Evolutionary conservation across 2,329 filamentous ascomycete genomes (phyloP).

Genomic region (Amauroascus verrucosus): DNA sequence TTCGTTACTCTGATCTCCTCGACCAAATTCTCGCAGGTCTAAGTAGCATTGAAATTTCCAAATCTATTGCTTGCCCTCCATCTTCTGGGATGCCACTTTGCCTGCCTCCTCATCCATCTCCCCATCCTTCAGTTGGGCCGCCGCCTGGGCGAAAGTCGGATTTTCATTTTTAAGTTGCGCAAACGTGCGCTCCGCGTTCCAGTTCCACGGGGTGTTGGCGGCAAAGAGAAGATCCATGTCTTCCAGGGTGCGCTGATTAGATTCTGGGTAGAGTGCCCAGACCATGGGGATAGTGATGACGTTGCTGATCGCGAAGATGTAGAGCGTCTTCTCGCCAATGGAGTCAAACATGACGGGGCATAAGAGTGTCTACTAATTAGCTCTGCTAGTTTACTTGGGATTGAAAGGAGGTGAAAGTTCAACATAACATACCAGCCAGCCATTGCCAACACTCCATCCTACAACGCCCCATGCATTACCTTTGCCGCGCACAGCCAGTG

Average conservation of each 20-base stretch:
- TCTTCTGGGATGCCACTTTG: background rate
- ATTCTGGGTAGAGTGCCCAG: slow-evolving; percentile 65
- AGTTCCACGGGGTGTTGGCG: slow-evolving; percentile 55
- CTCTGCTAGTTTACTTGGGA: no score
- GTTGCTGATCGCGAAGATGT: slow-evolving; percentile 62
- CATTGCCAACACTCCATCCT: slow-evolving; percentile 66
- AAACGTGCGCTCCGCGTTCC: slow-evolving; percentile 60
- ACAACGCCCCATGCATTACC: slow-evolving; percentile 68
- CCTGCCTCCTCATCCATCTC: background rate
- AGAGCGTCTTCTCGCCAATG: slow-evolving; percentile 42
- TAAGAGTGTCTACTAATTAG: slow-evolving; percentile 34
- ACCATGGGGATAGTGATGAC: slow-evolving; percentile 57
- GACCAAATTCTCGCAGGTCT: background rate
- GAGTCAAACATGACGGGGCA: slow-evolving; percentile 52
- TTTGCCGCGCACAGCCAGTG: slow-evolving; percentile 55
- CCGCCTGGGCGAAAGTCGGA: slow-evolving; percentile 35
- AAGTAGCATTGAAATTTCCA: background rate
- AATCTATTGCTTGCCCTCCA: background rate
- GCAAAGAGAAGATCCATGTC: slow-evolving; percentile 67
- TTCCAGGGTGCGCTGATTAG: slow-evolving; percentile 61
- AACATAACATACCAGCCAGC: slow-evolving; percentile 44
- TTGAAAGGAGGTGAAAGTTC: background rate
- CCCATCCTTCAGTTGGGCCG: background rate
- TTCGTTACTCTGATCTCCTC: background rate
- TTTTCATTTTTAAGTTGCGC: slow-evolving; percentile 49